A percentile compares a stretch with the other conserved stretches of the same genome.
These are phyloP conservation scores for Solanum clarkiae DNA, from an alignment of 257 asterid species.

Conservation along the genomic window DNA sequence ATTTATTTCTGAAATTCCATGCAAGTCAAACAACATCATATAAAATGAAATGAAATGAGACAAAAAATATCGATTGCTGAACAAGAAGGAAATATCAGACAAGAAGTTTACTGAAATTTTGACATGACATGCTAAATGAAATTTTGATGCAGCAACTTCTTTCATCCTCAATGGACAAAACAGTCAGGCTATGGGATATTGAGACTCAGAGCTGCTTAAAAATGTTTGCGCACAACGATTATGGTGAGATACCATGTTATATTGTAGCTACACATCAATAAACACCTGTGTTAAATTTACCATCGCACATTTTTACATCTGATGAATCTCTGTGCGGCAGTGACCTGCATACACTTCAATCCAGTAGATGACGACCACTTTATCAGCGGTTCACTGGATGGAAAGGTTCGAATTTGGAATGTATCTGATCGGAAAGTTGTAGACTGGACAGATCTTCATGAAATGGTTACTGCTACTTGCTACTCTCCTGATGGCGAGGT, in stretches of 20 bases:
- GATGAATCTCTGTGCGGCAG: constrained; percentile 24
- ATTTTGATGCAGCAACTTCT: constrained; percentile 48
- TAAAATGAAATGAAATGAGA: neutral
- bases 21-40: neutral
- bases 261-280: neutral
- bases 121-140: neutral
- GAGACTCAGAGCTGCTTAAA: constrained; percentile 58
- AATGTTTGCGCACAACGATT: constrained; percentile 77
- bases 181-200: constrained; percentile 73
- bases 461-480: constrained; percentile 66
- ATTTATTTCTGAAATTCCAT: neutral
- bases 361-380: constrained; percentile 59
- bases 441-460: constrained; percentile 56
- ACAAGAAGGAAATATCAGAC: neutral
- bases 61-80: neutral
- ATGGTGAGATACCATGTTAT: constrained; percentile 47
- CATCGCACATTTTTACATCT: constrained; percentile 11
- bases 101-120: neutral
- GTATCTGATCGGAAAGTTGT: constrained; percentile 50
- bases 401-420: constrained; percentile 69
- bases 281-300: neutral
- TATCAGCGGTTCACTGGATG: constrained; percentile 75
- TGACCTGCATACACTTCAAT: constrained; percentile 77
- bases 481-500: constrained; percentile 78
- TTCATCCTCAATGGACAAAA: constrained; percentile 88